Evolutionary conservation across 768 basidiomycete species (phyloP), one percentile per base, ranked within the genome.

Genomic region (Hericium rajendrae): DNA sequence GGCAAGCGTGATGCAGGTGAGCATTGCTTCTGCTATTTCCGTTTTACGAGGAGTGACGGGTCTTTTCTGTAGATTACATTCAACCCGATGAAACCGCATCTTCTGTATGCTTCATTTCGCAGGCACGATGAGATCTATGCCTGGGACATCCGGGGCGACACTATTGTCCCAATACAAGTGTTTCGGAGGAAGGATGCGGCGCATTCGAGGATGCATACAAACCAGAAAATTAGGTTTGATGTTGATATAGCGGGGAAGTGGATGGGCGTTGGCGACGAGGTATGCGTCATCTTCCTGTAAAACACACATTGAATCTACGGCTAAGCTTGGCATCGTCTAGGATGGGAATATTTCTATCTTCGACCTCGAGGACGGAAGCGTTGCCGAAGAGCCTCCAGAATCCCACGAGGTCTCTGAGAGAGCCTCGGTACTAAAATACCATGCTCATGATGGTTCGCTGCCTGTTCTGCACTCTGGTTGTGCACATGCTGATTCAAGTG

Each of bases 161-260:
- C 78, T 32, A 68, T 71, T 53, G 20, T 61, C 16, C 77, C 82
- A 43, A 53, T 80, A 16, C 67, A 71, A 32, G 66, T 76, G 51
- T 80, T 62, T 59, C 66, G 56, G 53, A 52, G 60, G 55, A 57
- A 28, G 32, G 16, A 43, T 38, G 8, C 32, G 20, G 15, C 38
- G 49, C 55, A 18, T 16, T 52, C 46, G 22, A 51, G 24, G 26
- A 9, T 37, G 40, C 46, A 56, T 41, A 86, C 88, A 20, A 94
- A 94, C 66, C 94, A 97, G 69, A 81, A 81, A 60, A 72, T 85
- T 24, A 68, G 72, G n/a, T 94, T 95, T 64, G 90, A 90, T 62
- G 66, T 94, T 0, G 91, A 94, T 65, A 55, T 76, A 11, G 73
- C 76, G 40, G 91, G 93, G 1, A 73, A 72, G 49, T 83, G 78